These are phyloP conservation scores for Mrakia blollopis DNA, from an alignment of 768 basidiomycete genomes.

Conservation along the genomic window DNA sequence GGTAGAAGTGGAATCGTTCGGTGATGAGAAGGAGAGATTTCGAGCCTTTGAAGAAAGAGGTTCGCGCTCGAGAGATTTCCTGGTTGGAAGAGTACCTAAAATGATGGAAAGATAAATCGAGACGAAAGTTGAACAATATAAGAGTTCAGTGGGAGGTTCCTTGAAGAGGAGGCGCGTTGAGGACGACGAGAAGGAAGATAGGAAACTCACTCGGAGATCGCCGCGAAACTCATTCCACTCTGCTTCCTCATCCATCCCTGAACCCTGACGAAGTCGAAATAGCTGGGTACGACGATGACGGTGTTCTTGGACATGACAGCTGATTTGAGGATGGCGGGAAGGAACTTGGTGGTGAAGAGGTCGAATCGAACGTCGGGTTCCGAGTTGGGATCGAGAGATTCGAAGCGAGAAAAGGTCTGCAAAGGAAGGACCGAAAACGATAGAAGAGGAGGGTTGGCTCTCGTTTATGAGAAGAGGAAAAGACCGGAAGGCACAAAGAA, in stretches of 20 bases:
- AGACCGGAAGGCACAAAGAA: neutral
- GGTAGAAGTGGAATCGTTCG: constrained; percentile 98
- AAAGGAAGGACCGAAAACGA: neutral
- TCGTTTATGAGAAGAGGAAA: neutral
- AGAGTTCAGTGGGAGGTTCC: constrained; percentile 8
- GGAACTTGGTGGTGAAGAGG: constrained; percentile 79
- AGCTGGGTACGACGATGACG: constrained; percentile 83
- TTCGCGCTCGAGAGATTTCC: constrained; percentile 88
- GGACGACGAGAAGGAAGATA: neutral
- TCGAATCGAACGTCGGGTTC: constrained; percentile 84
- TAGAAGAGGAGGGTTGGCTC: no score
- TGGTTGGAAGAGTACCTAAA: constrained; percentile 82
- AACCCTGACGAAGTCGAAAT: constrained; percentile 91
- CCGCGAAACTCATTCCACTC: constrained; percentile 63
- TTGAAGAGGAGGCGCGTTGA: neutral
- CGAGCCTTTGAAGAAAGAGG: constrained; percentile 83
- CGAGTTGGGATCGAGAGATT: constrained; percentile 61
- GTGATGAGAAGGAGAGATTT: constrained; percentile 83
- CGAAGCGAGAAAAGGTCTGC: constrained; percentile 70
- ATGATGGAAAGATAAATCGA: constrained; percentile 2
- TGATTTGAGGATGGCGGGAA: constrained; percentile 79
- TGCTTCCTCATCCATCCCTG: constrained; percentile 78
- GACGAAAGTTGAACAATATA: constrained; percentile 3
- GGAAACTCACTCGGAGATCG: constrained; percentile 76
- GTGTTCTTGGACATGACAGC: constrained; percentile 89